These are phyloP conservation scores for Amphibolis antarctica DNA, from an alignment of 106 monocot genomes.

Conservation along the genomic window DNA sequence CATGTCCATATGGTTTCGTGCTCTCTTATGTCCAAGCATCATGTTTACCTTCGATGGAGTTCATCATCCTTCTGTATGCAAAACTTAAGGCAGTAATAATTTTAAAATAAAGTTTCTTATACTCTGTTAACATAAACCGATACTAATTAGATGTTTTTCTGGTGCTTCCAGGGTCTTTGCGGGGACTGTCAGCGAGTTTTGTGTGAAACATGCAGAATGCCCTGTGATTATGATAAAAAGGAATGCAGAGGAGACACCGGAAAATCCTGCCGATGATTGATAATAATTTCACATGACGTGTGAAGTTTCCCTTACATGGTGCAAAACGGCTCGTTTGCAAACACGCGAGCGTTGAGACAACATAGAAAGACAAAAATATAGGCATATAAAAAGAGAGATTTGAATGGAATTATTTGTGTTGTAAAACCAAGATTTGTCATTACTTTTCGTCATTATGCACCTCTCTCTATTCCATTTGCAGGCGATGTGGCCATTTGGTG, in stretches of 20 bases:
- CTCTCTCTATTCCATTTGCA: constrained; percentile 1
- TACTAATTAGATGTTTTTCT: not conserved
- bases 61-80: too few relatives aligned
- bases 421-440: not conserved
- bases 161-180: constrained; percentile 63
- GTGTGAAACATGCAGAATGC: constrained; percentile 88
- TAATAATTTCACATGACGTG: not conserved
- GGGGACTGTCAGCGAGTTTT: constrained; percentile 87
- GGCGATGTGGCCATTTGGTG: too few relatives aligned
- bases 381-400: not conserved
- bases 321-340: not conserved
- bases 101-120: too few relatives aligned
- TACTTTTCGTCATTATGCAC: not conserved
- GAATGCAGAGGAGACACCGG: constrained; percentile 48
- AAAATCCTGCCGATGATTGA: constrained; percentile 75
- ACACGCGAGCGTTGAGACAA: too few relatives aligned
- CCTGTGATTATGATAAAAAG: constrained; percentile 76
- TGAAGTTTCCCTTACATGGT: not conserved
- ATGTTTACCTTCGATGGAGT: too few relatives aligned
- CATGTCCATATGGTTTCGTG: too few relatives aligned
- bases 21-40: too few relatives aligned
- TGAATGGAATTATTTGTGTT: not conserved
- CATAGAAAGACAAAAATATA: not conserved
- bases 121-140: too few relatives aligned
- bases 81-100: too few relatives aligned